A percentile compares a stretch with the other conserved stretches of the same genome.
These are phyloP conservation scores for Onygena corvina DNA, from an alignment of 2,329 filamentous ascomycete genomes.

Conservation along the genomic window DNA sequence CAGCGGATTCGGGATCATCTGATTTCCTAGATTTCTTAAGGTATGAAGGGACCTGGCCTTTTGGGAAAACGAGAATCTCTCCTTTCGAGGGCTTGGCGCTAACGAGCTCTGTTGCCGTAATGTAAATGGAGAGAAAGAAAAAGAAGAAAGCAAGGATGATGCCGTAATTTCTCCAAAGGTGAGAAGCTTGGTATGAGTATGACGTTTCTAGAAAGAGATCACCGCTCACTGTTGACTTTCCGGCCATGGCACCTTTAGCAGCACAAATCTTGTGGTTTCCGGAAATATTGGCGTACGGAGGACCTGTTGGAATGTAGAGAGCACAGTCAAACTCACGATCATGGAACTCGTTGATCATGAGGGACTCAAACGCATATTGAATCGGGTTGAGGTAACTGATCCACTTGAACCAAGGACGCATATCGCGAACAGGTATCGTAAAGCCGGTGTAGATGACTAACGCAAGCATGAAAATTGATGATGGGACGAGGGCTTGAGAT, in stretches of 20 bases:
- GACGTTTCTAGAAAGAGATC: constrained; percentile 45
- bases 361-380: constrained; percentile 65
- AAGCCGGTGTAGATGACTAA: constrained; percentile 41
- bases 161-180: constrained; percentile 61
- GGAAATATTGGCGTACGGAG: constrained; percentile 27
- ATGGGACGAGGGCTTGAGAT: constrained; percentile 51
- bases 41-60: constrained; percentile 39
- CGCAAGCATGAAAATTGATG: constrained; percentile 38
- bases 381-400: constrained; percentile 71
- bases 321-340: constrained; percentile 48
- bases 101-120: constrained; percentile 46
- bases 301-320: constrained; percentile 33
- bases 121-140: constrained; percentile 14
- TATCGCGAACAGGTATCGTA: constrained; percentile 43
- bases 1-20: constrained; percentile 11
- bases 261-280: constrained; percentile 39
- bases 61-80: constrained; percentile 62
- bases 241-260: constrained; percentile 46
- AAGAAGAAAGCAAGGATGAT: constrained; percentile 54
- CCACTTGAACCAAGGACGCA: constrained; percentile 75
- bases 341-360: constrained; percentile 76
- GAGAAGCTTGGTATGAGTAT: constrained; percentile 45
- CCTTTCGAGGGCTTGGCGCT: constrained; percentile 59
- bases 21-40: constrained; percentile 12
- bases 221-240: constrained; percentile 44